phyloP scores from a whole-genome alignment of 2,329 filamentous ascomycete genomes.

The Byssochlamys sp. region DNA sequence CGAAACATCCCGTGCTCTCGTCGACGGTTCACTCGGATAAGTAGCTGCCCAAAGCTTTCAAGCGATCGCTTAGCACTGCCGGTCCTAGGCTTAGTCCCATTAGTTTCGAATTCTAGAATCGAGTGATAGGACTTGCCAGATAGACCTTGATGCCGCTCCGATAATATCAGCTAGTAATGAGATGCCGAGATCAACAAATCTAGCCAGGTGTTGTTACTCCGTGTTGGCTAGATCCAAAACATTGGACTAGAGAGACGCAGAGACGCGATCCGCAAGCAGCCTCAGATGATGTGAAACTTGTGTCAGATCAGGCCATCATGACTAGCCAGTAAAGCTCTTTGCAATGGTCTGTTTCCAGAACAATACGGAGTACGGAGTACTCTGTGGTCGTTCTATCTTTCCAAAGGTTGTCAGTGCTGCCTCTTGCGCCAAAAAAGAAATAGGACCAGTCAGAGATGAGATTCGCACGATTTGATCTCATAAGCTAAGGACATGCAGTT shows the following conservation, averaged over 20 bases:
- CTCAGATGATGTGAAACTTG: neutral
- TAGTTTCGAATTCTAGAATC: neutral
- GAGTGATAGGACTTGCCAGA: neutral
- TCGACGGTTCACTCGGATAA: neutral
- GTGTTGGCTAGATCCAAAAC: too few relatives aligned
- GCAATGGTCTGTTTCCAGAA: too few relatives aligned
- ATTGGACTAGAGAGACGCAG: neutral
- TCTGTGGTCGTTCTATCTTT: too few relatives aligned
- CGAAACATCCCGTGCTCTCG: neutral
- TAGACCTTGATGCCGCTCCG: neutral
- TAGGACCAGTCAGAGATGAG: too few relatives aligned
- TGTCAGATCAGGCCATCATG: neutral
- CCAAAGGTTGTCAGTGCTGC: too few relatives aligned
- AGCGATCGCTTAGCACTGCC: neutral
- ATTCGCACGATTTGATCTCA: too few relatives aligned
- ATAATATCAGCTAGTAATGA: neutral
- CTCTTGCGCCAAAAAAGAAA: too few relatives aligned
- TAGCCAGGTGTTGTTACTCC: too few relatives aligned
- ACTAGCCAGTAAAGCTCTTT: neutral
- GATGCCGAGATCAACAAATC: too few relatives aligned
- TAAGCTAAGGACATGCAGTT: too few relatives aligned
- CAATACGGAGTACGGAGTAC: neutral
- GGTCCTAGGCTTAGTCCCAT: neutral
- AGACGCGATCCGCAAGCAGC: neutral
- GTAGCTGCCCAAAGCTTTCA: neutral